Conservation (phyloP, 148 eudicot species). For the Rhododendron williamsianum region DNA sequence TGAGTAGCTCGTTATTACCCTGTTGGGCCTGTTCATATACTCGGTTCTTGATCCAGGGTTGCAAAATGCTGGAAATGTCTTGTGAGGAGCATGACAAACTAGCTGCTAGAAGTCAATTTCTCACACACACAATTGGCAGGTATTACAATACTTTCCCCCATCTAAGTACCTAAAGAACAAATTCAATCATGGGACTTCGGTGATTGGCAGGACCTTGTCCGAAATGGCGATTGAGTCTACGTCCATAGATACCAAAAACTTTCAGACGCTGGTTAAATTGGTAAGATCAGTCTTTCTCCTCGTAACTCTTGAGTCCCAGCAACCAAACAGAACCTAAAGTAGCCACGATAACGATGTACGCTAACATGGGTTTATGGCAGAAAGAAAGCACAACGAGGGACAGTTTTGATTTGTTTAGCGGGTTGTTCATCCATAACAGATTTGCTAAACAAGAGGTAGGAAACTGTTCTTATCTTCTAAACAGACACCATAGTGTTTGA, state of each 20-base stretch:
- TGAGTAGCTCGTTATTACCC: neutral
- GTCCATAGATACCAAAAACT: slow-evolving; percentile 51
- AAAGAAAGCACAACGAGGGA: slow-evolving; percentile 42
- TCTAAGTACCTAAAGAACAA: neutral
- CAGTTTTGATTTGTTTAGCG: slow-evolving; percentile 58
- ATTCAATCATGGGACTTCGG: neutral
- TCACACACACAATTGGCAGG: slow-evolving; percentile 57
- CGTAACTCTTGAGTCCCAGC: neutral
- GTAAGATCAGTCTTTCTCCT: slow-evolving; percentile 21
- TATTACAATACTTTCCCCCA: slow-evolving; percentile 6
- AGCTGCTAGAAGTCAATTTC: slow-evolving; percentile 55
- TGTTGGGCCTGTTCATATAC: neutral
- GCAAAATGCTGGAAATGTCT: slow-evolving; percentile 61
- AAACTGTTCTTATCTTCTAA: neutral
- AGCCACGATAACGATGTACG: neutral
- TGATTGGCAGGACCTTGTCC: slow-evolving; percentile 38
- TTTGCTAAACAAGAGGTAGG: slow-evolving; percentile 37
- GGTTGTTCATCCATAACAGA: slow-evolving; percentile 39
- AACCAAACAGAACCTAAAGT: neutral
- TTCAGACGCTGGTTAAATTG: slow-evolving; percentile 43
- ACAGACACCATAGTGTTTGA: neutral
- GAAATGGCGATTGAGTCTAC: slow-evolving; percentile 48
- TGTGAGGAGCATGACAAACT: slow-evolving; percentile 58
- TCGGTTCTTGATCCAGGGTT: slow-evolving; percentile 32
- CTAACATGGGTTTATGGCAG: slow-evolving; percentile 29